A percentile compares a stretch with the other conserved stretches of the same genome.
These are phyloP conservation scores for Misopates orontium DNA, from an alignment of 257 asterid species.

Conservation along the genomic window DNA sequence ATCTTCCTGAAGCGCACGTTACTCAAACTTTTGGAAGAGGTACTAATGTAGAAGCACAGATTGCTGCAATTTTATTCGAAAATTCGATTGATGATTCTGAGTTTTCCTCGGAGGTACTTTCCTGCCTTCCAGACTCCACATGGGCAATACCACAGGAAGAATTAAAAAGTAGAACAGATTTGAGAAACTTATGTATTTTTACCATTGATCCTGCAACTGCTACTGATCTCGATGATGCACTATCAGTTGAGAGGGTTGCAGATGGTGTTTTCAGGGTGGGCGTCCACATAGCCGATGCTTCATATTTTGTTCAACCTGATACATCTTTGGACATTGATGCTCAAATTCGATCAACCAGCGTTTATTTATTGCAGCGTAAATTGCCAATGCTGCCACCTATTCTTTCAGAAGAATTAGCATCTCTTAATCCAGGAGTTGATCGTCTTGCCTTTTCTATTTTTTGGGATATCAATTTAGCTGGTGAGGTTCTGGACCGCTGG, in stretches of 20 bases:
- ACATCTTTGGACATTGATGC: slow-evolving; percentile 74
- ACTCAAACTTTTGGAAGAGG: slow-evolving; percentile 71
- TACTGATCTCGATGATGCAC: slow-evolving; percentile 91
- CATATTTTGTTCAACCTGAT: slow-evolving; percentile 77
- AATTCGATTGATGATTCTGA: slow-evolving; percentile 69
- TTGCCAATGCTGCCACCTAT: slow-evolving; percentile 60
- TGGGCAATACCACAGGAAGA: slow-evolving; percentile 72
- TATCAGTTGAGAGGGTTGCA: slow-evolving; percentile 60
- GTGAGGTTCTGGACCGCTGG: slow-evolving; percentile 79
- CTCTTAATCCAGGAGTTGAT: slow-evolving; percentile 84
- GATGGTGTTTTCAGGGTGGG: slow-evolving; percentile 68
- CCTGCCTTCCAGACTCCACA: slow-evolving; percentile 64
- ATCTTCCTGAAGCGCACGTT: slow-evolving; percentile 64
- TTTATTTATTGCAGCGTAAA: slow-evolving; percentile 46
- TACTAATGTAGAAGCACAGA: slow-evolving; percentile 68
- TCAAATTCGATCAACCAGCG: slow-evolving; percentile 50
- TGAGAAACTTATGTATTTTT: slow-evolving; percentile 67
- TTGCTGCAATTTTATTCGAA: slow-evolving; percentile 80
- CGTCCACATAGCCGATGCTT: slow-evolving; percentile 85
- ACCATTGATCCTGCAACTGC: slow-evolving; percentile 85
- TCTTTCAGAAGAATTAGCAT: slow-evolving; percentile 80
- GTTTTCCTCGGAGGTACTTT: slow-evolving; percentile 58
- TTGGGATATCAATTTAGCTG: slow-evolving; percentile 70
- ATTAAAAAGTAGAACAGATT: slow-evolving; percentile 51
- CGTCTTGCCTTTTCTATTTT: slow-evolving; percentile 81